A percentile compares a stretch with the other conserved stretches of the same genome.
phyloP scores from a whole-genome alignment of 495 filamentous ascomycete genomes.

The Pseudotulostoma volvatum region DNA sequence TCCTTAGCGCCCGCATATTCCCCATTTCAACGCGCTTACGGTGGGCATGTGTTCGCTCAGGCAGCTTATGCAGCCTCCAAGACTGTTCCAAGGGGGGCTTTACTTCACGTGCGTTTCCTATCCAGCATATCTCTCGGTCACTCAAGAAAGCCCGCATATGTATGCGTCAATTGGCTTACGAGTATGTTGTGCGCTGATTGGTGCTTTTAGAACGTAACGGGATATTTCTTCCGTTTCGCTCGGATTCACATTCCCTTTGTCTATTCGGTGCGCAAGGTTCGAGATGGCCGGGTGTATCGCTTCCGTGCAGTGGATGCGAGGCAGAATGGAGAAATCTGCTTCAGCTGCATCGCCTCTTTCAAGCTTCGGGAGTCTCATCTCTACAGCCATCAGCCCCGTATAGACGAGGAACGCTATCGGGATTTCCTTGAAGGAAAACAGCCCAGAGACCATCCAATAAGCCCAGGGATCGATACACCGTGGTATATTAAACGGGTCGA shows the following conservation, averaged over 20 bases:
- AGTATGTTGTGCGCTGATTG: too few relatives aligned
- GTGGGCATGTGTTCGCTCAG: too few relatives aligned
- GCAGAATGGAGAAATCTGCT: slow-evolving; percentile 34
- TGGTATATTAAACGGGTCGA: slow-evolving; percentile 23
- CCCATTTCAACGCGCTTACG: too few relatives aligned
- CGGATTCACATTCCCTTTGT: slow-evolving; percentile 46
- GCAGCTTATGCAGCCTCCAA: too few relatives aligned
- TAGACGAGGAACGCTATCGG: slow-evolving; percentile 22
- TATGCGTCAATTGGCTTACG: too few relatives aligned
- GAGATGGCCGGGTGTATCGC: slow-evolving; percentile 39
- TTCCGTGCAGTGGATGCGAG: slow-evolving; percentile 42
- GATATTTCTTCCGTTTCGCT: too few relatives aligned
- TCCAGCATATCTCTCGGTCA: too few relatives aligned
- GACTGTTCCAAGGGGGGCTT: too few relatives aligned
- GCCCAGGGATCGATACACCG: slow-evolving; percentile 30
- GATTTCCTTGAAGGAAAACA: slow-evolving; percentile 22
- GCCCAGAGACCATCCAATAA: slow-evolving; percentile 21
- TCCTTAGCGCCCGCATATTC: too few relatives aligned
- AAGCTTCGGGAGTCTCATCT: slow-evolving; percentile 29
- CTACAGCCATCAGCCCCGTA: slow-evolving; percentile 25
- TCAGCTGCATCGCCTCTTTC: slow-evolving; percentile 46
- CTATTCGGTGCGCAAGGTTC: slow-evolving; percentile 37
- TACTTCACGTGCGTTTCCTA: too few relatives aligned
- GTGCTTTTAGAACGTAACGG: too few relatives aligned
- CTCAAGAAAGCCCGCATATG: too few relatives aligned